These are phyloP conservation scores for Acer negundo DNA, from an alignment of 345 rosid genomes.

Conservation along the genomic window DNA sequence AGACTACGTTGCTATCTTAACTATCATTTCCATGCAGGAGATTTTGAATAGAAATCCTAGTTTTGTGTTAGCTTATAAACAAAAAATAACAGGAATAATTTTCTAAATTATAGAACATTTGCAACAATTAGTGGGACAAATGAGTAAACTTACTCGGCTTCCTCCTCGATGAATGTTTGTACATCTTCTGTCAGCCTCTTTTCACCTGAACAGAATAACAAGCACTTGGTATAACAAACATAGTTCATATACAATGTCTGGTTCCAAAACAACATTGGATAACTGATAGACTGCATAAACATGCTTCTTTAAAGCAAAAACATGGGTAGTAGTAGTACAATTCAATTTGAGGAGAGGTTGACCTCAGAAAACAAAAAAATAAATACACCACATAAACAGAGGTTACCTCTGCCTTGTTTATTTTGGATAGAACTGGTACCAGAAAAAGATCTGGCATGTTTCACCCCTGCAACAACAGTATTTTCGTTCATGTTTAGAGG, in stretches of 20 bases:
- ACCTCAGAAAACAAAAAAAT: neutral
- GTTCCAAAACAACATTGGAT: neutral
- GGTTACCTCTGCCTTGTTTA: slow-evolving; percentile 49
- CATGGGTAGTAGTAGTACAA: neutral
- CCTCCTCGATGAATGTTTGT: slow-evolving; percentile 66
- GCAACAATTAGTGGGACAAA: neutral
- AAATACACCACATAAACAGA: neutral
- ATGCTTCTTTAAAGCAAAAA: slow-evolving; percentile 11
- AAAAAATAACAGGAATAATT: neutral
- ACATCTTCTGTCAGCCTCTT: slow-evolving; percentile 43
- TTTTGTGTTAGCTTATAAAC: neutral
- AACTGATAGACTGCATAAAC: neutral
- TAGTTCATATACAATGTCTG: slow-evolving; percentile 1
- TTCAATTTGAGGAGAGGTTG: neutral
- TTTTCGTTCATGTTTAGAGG: slow-evolving; percentile 33
- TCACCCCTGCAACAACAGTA: slow-evolving; percentile 24
- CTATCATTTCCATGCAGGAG: neutral
- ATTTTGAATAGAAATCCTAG: neutral
- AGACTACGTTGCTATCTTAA: neutral
- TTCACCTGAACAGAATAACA: slow-evolving; percentile 53
- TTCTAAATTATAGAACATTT: neutral
- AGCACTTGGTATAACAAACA: slow-evolving; percentile 18
- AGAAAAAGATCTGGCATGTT: slow-evolving; percentile 32
- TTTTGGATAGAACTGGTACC: slow-evolving; percentile 27
- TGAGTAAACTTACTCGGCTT: slow-evolving; percentile 76